phyloP scores from a whole-genome alignment of 2,329 filamentous ascomycete species.

The Paraconiothyrium brasiliense region DNA sequence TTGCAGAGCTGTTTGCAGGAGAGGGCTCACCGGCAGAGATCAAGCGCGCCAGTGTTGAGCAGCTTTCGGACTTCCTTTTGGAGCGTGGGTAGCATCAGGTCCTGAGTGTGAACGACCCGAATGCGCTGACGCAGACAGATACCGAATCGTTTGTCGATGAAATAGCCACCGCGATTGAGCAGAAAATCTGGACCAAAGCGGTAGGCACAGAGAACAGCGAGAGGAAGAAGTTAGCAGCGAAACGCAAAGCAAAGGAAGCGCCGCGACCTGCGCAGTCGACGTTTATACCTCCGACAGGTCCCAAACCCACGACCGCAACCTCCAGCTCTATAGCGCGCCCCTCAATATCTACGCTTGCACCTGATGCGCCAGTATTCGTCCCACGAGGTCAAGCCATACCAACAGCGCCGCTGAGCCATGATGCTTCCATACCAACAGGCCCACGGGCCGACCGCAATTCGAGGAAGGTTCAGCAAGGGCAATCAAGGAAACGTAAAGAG shows the following conservation, averaged over 20 bases:
- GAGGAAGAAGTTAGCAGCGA: constrained; percentile 36
- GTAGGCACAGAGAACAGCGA: constrained; percentile 41
- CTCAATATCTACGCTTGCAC: neutral
- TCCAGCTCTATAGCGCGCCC: neutral
- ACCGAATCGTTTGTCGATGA: constrained; percentile 73
- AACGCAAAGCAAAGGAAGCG: constrained; percentile 28
- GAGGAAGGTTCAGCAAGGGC: constrained; percentile 26
- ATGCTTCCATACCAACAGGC: neutral
- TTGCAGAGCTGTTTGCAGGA: constrained; percentile 78
- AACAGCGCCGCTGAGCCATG: neutral
- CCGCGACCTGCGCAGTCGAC: constrained; percentile 31
- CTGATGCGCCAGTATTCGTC: constrained; percentile 5
- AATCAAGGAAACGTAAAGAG: constrained; percentile 66
- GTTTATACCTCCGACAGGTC: constrained; percentile 8
- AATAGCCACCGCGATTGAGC: constrained; percentile 71
- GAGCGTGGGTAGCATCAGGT: constrained; percentile 61
- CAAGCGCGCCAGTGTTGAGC: constrained; percentile 72
- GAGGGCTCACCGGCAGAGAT: constrained; percentile 73
- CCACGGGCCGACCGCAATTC: constrained; percentile 5
- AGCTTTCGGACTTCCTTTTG: constrained; percentile 79
- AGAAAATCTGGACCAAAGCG: constrained; percentile 45
- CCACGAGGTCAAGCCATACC: neutral
- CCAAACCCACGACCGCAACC: neutral
- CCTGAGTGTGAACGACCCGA: neutral
- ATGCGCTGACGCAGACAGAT: constrained; percentile 53